Percentiles rank a stretch among this genome's conserved stretches.
phyloP scores from a whole-genome alignment of 2,329 filamentous ascomycete species.

The Calonectria pseudoreteaudii region DNA sequence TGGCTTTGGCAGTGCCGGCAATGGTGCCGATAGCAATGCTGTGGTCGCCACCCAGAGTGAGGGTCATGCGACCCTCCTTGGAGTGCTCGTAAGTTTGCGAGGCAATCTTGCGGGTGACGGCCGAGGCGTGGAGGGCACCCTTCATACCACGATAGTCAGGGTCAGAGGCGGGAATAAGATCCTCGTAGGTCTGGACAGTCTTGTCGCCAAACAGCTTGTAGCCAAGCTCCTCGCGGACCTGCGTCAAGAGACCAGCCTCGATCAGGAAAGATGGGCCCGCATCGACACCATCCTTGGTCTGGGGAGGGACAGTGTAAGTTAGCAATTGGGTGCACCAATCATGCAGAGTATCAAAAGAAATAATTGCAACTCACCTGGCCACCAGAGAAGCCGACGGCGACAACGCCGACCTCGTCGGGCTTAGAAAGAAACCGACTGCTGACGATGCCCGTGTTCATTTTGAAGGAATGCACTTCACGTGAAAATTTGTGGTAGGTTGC shows the following conservation, averaged over 20 bases:
- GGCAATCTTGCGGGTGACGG: conserved; percentile 83
- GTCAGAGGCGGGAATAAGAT: conserved; percentile 78
- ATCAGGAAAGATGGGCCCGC: conserved; percentile 91
- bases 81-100: conserved; percentile 91
- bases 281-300: conserved; percentile 91
- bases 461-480: conserved; percentile 29
- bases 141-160: conserved; percentile 93
- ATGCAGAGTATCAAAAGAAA: background rate
- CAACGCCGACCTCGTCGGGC: conserved; percentile 85
- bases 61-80: conserved; percentile 82
- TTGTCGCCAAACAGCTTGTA: conserved; percentile 90
- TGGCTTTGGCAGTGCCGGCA: conserved; percentile 86
- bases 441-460: conserved; percentile 66
- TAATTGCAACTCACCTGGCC: conserved; percentile 78
- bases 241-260: conserved; percentile 84
- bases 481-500: conserved; percentile 32
- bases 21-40: conserved; percentile 96
- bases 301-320: conserved; percentile 5
- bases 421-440: conserved; percentile 82
- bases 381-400: conserved; percentile 95
- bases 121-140: conserved; percentile 86
- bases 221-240: conserved; percentile 86
- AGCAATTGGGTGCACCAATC: background rate
- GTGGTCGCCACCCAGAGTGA: conserved; percentile 96
- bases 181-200: conserved; percentile 83